Evolutionary conservation across 2,329 filamentous ascomycete genomes (phyloP).

Genomic region (Phyllosticta paracitricarpa): DNA sequence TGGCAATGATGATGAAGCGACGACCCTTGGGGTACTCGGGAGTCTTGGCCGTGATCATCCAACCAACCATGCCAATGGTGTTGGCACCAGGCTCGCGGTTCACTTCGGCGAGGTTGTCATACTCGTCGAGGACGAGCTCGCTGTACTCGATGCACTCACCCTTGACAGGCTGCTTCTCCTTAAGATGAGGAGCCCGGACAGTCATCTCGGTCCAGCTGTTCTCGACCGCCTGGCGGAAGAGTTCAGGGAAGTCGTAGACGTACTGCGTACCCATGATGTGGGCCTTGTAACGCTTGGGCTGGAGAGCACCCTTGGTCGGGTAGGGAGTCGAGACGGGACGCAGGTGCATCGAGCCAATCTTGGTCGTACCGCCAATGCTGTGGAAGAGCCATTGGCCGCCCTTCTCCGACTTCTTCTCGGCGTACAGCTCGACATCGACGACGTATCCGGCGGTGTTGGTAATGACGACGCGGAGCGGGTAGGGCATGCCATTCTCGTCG

Average conservation of each 20-base stretch:
- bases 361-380: conserved; percentile 88
- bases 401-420: conserved; percentile 95
- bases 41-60: conserved; percentile 88
- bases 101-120: conserved; percentile 84
- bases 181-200: conserved; percentile 61
- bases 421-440: conserved; percentile 94
- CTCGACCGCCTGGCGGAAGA: conserved; percentile 96
- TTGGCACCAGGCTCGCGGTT: conserved; percentile 93
- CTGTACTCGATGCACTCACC: conserved; percentile 91
- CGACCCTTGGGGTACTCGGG: conserved; percentile 90
- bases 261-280: conserved; percentile 99
- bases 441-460: conserved; percentile 98
- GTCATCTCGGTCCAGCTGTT: conserved; percentile 80
- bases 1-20: conserved; percentile 92
- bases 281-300: conserved; percentile 98
- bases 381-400: conserved; percentile 93
- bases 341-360: conserved; percentile 91
- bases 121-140: conserved; percentile 90
- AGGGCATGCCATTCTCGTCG: conserved; percentile 72
- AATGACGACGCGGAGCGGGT: conserved; percentile 90
- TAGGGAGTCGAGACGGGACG: conserved; percentile 86
- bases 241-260: conserved; percentile 98
- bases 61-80: conserved; percentile 95
- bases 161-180: conserved; percentile 69
- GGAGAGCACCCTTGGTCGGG: conserved; percentile 95